Evolutionary conservation across 1,284 basidiomycete genomes (phyloP).

Genomic region (Austropuccinia psidii): DNA sequence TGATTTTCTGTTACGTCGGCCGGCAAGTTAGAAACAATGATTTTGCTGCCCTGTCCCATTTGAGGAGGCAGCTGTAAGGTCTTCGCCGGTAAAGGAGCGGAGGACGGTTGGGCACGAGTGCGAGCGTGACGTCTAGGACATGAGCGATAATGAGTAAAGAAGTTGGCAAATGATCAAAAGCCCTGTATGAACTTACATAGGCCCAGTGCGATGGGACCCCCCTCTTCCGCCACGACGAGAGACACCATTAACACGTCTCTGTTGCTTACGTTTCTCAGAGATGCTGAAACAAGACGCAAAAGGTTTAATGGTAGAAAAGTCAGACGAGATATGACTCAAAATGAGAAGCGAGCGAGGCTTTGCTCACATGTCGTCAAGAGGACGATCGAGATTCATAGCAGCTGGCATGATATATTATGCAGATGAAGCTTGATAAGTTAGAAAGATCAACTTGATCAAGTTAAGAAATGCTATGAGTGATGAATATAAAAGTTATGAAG

Average conservation of each 20-base stretch:
- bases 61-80: slow-evolving; percentile 29
- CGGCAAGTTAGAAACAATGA: slow-evolving; percentile 35
- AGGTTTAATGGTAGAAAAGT: neutral
- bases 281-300: neutral
- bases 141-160: neutral
- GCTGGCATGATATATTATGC: neutral
- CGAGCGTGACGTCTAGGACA: slow-evolving; percentile 18
- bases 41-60: slow-evolving; percentile 33
- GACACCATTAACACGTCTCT: neutral
- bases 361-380: slow-evolving; percentile 31
- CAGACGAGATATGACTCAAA: neutral
- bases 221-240: slow-evolving; percentile 29
- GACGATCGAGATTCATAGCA: slow-evolving; percentile 36
- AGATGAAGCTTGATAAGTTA: too few species aligned
- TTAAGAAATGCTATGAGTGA: too few species aligned
- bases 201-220: slow-evolving; percentile 10
- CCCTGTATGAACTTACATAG: slow-evolving; percentile 28
- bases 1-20: slow-evolving; percentile 35
- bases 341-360: neutral
- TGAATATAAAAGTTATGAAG: too few species aligned
- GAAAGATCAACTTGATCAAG: too few species aligned
- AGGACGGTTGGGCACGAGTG: slow-evolving; percentile 1
- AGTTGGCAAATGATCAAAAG: neutral
- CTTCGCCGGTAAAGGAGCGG: slow-evolving; percentile 3
- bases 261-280: slow-evolving; percentile 31